Evolutionary conservation across 2,329 filamentous ascomycete genomes (phyloP).

Genomic region (Beauveria australis): DNA sequence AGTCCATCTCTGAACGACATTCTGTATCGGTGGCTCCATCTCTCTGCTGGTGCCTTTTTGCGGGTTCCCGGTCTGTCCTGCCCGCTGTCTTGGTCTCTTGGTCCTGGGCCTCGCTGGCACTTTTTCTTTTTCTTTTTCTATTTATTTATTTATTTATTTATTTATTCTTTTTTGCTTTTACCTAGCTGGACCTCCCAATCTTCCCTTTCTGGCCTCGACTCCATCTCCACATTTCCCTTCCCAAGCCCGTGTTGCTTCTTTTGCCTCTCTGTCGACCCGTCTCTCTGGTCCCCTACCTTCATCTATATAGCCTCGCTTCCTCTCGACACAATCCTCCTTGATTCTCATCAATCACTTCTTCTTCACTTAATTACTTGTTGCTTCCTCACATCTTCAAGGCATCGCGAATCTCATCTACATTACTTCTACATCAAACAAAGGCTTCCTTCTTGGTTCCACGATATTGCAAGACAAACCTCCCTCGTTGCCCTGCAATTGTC

Average conservation of each 20-base stretch:
- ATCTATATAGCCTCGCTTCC: slow-evolving; percentile 11
- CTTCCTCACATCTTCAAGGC: background rate
- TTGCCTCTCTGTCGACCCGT: slow-evolving; percentile 3
- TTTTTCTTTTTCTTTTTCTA: background rate
- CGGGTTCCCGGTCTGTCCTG: background rate
- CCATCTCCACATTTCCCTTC: slow-evolving; percentile 5
- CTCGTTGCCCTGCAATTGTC: background rate
- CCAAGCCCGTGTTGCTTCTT: slow-evolving; percentile 7
- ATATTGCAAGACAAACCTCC: slow-evolving; percentile 4
- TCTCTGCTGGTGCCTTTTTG: background rate
- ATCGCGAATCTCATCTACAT: background rate
- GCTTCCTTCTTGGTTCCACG: background rate
- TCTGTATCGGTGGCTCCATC: slow-evolving; percentile 9
- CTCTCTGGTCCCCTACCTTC: slow-evolving; percentile 4
- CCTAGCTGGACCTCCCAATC: background rate
- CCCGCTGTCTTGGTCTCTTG: background rate
- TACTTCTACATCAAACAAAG: background rate
- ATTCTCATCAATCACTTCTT: slow-evolving; percentile 4
- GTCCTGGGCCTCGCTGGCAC: background rate
- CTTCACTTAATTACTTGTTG: background rate
- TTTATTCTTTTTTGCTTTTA: slow-evolving; percentile 2
- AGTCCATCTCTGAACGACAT: slow-evolving; percentile 9
- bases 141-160: slow-evolving; percentile 1
- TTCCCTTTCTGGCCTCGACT: slow-evolving; percentile 9
- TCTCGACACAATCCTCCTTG: background rate